These are phyloP conservation scores for Mycosphaerella sp. DNA, from an alignment of 2,329 filamentous ascomycete genomes.

Conservation along the genomic window DNA sequence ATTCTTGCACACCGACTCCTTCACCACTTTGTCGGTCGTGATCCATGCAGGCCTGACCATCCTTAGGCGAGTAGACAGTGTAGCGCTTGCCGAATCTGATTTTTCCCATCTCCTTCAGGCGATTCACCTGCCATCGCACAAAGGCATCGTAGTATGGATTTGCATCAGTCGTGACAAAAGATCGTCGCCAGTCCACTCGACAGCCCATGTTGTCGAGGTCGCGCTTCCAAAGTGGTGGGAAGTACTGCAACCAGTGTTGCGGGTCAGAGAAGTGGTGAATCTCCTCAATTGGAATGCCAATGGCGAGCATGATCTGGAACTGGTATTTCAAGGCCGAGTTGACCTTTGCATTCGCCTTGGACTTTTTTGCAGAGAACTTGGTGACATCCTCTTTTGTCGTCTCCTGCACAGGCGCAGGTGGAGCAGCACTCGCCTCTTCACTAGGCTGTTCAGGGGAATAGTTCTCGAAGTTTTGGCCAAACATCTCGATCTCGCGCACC, in stretches of 20 bases:
- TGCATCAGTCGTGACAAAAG: conserved; percentile 89
- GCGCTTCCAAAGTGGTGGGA: conserved; percentile 71
- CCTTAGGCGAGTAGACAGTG: conserved; percentile 87
- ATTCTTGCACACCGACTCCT: conserved; percentile 80
- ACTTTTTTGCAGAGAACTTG: conserved; percentile 89
- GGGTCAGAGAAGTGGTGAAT: conserved; percentile 91
- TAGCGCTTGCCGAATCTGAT: conserved; percentile 91
- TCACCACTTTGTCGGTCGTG: conserved; percentile 78
- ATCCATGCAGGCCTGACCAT: conserved; percentile 81
- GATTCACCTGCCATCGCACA: conserved; percentile 94
- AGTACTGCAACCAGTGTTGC: conserved; percentile 86
- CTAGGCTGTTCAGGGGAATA: conserved; percentile 57
- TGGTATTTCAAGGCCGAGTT: conserved; percentile 92
- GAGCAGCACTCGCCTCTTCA: conserved; percentile 40
- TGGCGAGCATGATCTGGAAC: conserved; percentile 87
- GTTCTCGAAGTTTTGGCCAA: conserved; percentile 76
- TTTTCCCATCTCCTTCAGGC: conserved; percentile 80
- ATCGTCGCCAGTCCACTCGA: conserved; percentile 86
- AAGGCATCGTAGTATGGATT: conserved; percentile 98
- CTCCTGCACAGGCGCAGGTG: conserved; percentile 54
- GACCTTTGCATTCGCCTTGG: conserved; percentile 78
- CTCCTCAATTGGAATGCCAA: conserved; percentile 80
- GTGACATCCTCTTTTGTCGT: conserved; percentile 71
- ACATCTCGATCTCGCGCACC: conserved; percentile 78
- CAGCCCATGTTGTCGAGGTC: conserved; percentile 81